Base-by-base conservation (phyloP, 352 stramenopile species). In the Phytophthora fragariae region DNA sequence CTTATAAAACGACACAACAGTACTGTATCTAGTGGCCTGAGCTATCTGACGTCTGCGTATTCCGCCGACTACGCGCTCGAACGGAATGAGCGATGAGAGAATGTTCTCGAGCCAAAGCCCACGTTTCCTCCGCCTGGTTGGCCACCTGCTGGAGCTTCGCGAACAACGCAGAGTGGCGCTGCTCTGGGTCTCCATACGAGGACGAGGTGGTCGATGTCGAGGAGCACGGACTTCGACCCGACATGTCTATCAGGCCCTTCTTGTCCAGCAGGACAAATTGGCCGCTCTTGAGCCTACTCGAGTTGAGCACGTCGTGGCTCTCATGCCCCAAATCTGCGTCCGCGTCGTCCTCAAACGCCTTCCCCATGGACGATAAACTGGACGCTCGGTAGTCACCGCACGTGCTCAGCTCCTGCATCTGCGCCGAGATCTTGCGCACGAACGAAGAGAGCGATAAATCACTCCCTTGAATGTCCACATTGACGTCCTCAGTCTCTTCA, bases 71-170 rank as follows among this genome's bases (percentile, higher is more conserved):
- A 19, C 52, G 56, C 10, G 54, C 64, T 12, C 68, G 71, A 17
- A 80, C 39, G 11, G 59, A 63, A 15, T 72, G 58, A 1, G 79
- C 76, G n/a, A 72, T 57, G 59, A 60, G 35, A 2, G 76, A 71
- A 50, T 86, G 76, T 50, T 75, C 76, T 53, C 63, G 62, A 50
- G 79, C 71, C 49, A 82, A 44, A 21, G 55, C 50, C 24, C 79
- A 69, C 0, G 80, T 86, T 47, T 65, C 68, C 53, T 86, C 76
- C 21, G 68, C 73, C 17, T 72, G 64, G 12, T 65, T 49, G 24
- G 66, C 73, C 9, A 68, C 73, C 47, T 80, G 46, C 41, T 79
- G 50, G 1, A 85, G 70, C 21, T 75, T 72, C 49, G 68, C 56
- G 56, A 80, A 50, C 0, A 83, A 44, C 15, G 68, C 68, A 2